phyloP scores from a whole-genome alignment of 768 basidiomycete genomes.

The Mycena kentingensis region DNA sequence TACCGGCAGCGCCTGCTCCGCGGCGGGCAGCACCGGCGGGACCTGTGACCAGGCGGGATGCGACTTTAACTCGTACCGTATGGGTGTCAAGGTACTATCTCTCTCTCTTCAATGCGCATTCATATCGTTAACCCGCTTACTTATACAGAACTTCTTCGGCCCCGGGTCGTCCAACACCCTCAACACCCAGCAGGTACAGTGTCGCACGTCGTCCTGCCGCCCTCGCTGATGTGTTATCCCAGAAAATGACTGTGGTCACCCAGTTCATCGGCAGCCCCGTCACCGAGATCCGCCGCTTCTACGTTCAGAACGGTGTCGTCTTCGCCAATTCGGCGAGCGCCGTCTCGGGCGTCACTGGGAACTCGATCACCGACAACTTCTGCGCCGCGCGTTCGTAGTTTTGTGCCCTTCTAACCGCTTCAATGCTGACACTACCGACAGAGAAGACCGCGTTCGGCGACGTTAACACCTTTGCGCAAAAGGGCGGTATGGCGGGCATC shows the following conservation, averaged over 20 bases:
- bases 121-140: conserved; percentile 44
- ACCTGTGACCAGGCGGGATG: conserved; percentile 60
- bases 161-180: conserved; percentile 40
- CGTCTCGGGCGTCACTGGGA: conserved; percentile 43
- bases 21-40: conserved; percentile 39
- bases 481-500: conserved; percentile 35
- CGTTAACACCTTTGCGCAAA: conserved; percentile 36
- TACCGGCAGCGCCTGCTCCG: conserved; percentile 41
- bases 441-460: conserved; percentile 46
- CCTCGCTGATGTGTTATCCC: too few relatives aligned
- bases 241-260: conserved; percentile 63
- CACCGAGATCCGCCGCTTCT: conserved; percentile 55
- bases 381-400: conserved; percentile 49
- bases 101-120: not conserved
- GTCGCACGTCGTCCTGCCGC: too few relatives aligned
- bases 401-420: too few relatives aligned
- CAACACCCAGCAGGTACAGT: conserved; percentile 49
- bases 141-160: conserved; percentile 49
- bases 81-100: conserved; percentile 36
- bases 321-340: conserved; percentile 52
- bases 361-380: conserved; percentile 53
- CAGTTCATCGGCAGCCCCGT: conserved; percentile 56
- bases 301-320: conserved; percentile 55
- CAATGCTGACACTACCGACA: too few relatives aligned
- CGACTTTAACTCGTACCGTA: conserved; percentile 64